Evolutionary conservation across 768 basidiomycete genomes (phyloP).

Genomic region (Suillus weaverae): DNA sequence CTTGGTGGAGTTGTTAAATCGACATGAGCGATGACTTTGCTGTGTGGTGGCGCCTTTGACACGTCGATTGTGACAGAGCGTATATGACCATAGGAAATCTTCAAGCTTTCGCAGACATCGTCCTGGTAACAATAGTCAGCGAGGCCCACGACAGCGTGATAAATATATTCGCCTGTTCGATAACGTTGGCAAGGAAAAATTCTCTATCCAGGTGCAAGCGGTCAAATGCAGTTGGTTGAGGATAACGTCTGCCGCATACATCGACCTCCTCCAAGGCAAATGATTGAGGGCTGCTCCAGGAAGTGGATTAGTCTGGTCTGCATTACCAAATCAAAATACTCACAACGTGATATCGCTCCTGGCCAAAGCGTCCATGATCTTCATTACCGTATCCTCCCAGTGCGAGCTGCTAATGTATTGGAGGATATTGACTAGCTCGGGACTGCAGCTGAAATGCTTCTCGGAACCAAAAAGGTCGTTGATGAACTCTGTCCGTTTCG

Average conservation of each 20-base stretch:
- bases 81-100: slow-evolving; percentile 41
- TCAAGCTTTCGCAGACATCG: slow-evolving; percentile 52
- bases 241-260: slow-evolving; percentile 35
- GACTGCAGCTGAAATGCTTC: slow-evolving; percentile 36
- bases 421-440: slow-evolving; percentile 41
- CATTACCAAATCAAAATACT: slow-evolving; percentile 22
- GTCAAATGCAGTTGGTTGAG: slow-evolving; percentile 39
- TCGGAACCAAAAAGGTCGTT: slow-evolving; percentile 49
- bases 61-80: slow-evolving; percentile 25
- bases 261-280: slow-evolving; percentile 46
- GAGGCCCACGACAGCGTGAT: slow-evolving; percentile 6
- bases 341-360: slow-evolving; percentile 48
- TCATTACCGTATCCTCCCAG: slow-evolving; percentile 54
- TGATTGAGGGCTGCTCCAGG: slow-evolving; percentile 54
- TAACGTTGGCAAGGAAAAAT: slow-evolving; percentile 52
- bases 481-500: slow-evolving; percentile 47
- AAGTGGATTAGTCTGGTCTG: slow-evolving; percentile 5
- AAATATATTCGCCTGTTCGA: slow-evolving; percentile 6
- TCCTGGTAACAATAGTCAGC: slow-evolving; percentile 32
- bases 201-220: slow-evolving; percentile 53
- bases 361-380: slow-evolving; percentile 50
- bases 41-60: slow-evolving; percentile 20
- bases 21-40: slow-evolving; percentile 29
- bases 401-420: slow-evolving; percentile 42
- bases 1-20: slow-evolving; percentile 39